phyloP scores from a whole-genome alignment of 345 rosid species.

The Cochlearia excelsa region DNA sequence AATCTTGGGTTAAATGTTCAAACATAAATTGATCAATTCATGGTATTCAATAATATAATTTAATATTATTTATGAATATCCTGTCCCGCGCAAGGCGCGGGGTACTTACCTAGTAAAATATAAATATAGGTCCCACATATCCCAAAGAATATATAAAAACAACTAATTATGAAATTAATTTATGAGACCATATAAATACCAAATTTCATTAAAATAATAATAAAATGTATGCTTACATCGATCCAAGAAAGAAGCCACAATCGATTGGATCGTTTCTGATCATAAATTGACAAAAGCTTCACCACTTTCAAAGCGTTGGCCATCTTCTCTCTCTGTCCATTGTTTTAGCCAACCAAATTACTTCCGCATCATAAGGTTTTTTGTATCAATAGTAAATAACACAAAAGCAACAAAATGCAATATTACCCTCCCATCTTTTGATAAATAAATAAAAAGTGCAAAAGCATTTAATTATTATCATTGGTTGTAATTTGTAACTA shows the following conservation, averaged over 20 bases:
- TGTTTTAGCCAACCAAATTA: conserved; percentile 26
- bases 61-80: no score
- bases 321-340: conserved; percentile 25
- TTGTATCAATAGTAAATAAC: conserved; percentile 33
- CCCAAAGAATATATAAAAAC: no score
- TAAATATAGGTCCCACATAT: no score
- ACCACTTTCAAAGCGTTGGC: conserved; percentile 33
- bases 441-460: conserved; percentile 21
- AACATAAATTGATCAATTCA: no score
- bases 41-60: no score
- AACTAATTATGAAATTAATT: no score
- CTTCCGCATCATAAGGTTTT: conserved; percentile 24
- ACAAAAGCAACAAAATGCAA: conserved; percentile 30
- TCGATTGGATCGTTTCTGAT: conserved; percentile 23
- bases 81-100: no score
- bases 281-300: conserved; percentile 35
- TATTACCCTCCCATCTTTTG: conserved; percentile 26
- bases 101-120: no score
- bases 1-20: no score
- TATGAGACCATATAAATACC: no score
- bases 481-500: no score
- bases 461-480: background rate
- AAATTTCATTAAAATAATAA: no score
- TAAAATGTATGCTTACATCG: background rate
- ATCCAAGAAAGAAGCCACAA: conserved; percentile 18